Evolutionary conservation across 129 eudicot species (phyloP), one percentile per base, ranked within the genome.

Genomic region (Sambucus nigra): DNA sequence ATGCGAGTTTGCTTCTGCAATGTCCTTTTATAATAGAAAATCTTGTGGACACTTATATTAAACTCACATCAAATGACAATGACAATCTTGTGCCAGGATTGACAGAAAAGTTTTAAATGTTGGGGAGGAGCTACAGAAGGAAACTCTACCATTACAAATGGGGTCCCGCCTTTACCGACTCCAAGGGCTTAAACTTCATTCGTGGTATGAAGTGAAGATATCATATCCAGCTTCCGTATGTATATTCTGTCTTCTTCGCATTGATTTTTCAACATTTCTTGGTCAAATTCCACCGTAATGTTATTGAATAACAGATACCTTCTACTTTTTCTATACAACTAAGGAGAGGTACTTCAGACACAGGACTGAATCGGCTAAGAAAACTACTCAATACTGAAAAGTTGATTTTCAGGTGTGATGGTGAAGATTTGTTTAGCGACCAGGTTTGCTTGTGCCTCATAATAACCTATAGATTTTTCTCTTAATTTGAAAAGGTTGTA

Each of bases 161-260:
- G 95, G 98, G n/a, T 71, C 95, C 25, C 60, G 87, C 40, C 48
- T 74, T 44, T 91, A 91, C 59, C 63, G 74, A 41, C 81, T 91
- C 61, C 75, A 56, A 53, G 98, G 94, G 47, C 78, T 91, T 18
- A 74, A 48, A 47, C 73, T 82, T 16, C 60, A 60, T 33, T 61
- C 63, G 52, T 82, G 95, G 94, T 91, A 91, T 27, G 98, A 85
- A 91, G 95, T 91, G 76, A 91, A 91, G 95, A 91, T 85, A 71
- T 91, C 98, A 67, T 91, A 91, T 69, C 98, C 95, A 47, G 95
- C 98, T 69, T 85, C 98, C 79, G 97, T 84, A 89, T 70, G 97
- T 89, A 25, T 50, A 40, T 8, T 47, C 13, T 25, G 8, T 51
- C 32, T 32, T 52, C 15, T 31, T 55, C 45, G 47, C 59, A 5